Evolutionary conservation across 2,329 filamentous ascomycete genomes (phyloP).

Genomic region (Penicillium sp.): DNA sequence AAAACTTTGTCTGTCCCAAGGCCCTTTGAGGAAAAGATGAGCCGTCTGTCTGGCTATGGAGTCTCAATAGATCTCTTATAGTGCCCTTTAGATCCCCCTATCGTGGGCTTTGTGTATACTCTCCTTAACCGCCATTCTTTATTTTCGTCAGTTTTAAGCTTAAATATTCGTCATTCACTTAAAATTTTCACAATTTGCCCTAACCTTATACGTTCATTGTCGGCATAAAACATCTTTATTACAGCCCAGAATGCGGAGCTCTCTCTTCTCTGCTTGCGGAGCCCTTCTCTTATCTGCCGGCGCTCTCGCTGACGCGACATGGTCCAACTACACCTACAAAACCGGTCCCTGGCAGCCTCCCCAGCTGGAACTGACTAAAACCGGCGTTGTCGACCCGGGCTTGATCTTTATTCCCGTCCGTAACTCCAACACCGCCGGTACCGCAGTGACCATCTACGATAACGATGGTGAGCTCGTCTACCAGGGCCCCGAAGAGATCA

Average conservation of each 20-base stretch:
- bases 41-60: neutral
- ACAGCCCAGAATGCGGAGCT: neutral
- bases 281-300: neutral
- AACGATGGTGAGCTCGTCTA: conserved; percentile 36
- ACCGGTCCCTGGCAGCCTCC: conserved; percentile 25
- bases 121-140: neutral
- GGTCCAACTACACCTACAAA: conserved; percentile 6
- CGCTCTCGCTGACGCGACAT: neutral
- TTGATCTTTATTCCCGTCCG: conserved; percentile 35
- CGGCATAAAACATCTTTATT: neutral
- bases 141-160: neutral
- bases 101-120: neutral
- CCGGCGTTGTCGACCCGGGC: conserved; percentile 29
- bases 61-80: neutral
- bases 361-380: conserved; percentile 28
- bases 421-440: conserved; percentile 25
- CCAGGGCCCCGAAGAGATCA: conserved; percentile 31
- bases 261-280: neutral
- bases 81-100: neutral
- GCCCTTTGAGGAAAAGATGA: neutral
- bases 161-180: conserved; percentile 5
- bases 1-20: neutral
- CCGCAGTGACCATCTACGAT: conserved; percentile 34
- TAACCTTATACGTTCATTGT: neutral
- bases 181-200: neutral